Evolutionary conservation across 129 eudicot species (phyloP).

Genomic region (Centaurea solstitialis): DNA sequence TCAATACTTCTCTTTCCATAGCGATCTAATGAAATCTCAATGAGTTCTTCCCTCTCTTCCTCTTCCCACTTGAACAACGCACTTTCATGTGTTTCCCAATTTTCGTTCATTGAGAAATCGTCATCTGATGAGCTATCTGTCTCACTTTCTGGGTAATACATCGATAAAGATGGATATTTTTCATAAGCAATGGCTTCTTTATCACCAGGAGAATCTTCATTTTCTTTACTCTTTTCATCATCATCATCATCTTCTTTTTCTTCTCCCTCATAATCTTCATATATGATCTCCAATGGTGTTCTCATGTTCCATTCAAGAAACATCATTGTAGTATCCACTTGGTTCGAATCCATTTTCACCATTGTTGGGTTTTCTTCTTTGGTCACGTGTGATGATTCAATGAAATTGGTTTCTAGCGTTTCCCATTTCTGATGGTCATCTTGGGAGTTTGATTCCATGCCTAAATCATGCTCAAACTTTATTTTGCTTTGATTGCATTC

Average conservation of each 20-base stretch:
- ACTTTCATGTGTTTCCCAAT: constrained; percentile 46
- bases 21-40: constrained; percentile 66
- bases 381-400: constrained; percentile 18
- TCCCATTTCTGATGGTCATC: constrained; percentile 11
- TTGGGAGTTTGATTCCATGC: background rate
- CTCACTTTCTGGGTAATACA: constrained; percentile 75
- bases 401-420: constrained; percentile 1
- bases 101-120: constrained; percentile 39
- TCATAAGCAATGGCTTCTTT: constrained; percentile 12
- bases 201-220: constrained; percentile 27
- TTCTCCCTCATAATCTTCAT: constrained; percentile 78
- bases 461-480: constrained; percentile 12
- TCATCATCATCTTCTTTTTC: constrained; percentile 32
- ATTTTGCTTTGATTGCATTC: constrained; percentile 15
- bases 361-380: background rate
- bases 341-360: constrained; percentile 14
- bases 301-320: constrained; percentile 77
- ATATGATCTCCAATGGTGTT: constrained; percentile 85
- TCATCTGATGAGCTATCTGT: constrained; percentile 59
- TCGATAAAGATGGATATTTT: constrained; percentile 60
- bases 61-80: constrained; percentile 55
- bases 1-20: constrained; percentile 36
- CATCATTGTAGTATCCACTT: constrained; percentile 25
- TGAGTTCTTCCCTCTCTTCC: constrained; percentile 64
- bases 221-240: constrained; percentile 3